Conservation (phyloP, 306 rosid species). For the Pueraria montana region DNA sequence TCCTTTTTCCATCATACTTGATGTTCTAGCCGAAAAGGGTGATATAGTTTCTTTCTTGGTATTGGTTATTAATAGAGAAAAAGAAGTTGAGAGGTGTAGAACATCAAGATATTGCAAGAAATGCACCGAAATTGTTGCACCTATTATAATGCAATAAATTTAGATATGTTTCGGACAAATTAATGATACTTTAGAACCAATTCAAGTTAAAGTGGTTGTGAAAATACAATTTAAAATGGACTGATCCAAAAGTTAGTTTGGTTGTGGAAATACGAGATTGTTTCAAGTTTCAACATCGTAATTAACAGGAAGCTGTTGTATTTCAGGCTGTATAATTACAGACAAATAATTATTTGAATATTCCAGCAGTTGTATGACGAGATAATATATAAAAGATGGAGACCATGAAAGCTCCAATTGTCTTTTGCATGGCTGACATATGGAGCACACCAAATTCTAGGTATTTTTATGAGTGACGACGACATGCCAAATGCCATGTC, state of each 20-base stretch:
- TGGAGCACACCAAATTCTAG: background rate
- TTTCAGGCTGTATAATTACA: background rate
- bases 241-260: background rate
- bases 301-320: background rate
- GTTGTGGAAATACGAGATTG: background rate
- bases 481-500: too few relatives aligned
- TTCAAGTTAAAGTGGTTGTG: background rate
- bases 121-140: background rate
- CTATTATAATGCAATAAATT: background rate
- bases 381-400: background rate
- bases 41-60: background rate
- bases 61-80: background rate
- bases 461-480: background rate
- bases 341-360: background rate
- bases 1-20: background rate
- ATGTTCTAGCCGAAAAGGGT: background rate
- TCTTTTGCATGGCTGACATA: background rate
- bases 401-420: background rate
- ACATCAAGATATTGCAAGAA: background rate
- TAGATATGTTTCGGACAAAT: background rate
- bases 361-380: background rate
- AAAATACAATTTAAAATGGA: background rate
- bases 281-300: background rate
- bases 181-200: background rate
- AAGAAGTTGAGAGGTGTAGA: background rate